Base-by-base conservation (phyloP, 805 yeast species). In the Kodamaea fukazawae region DNA sequence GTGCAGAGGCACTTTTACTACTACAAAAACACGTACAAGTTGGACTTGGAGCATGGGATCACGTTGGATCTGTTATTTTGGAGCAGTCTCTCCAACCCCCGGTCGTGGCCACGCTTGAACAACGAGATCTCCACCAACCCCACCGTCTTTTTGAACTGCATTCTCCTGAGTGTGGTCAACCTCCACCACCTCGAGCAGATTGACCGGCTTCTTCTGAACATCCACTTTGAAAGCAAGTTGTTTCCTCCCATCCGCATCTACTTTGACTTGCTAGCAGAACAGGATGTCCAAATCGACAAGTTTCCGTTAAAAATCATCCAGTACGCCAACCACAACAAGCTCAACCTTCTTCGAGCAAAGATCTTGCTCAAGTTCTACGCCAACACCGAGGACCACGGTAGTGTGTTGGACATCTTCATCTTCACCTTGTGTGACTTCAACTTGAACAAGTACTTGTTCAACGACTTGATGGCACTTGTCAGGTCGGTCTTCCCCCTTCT, bases 381-480 rank as follows among this genome's bases (percentile, higher is more conserved):
- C 2, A 16, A 29, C 11, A 13, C 22, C 15, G 17, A 32, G 8
- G 28, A 29, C 6, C 30, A 15, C 1, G 8, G 23, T 8, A 20
- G 23, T 20, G 23, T 48, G 4, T 23, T 49, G 9, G 44, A 36
- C 13, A 29, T 42, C 41, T 48, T 57, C 18, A 35, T 48, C 9
- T 43, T 50, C 28, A 30, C 55, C 1, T 43, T 56, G 15, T 50
- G 58, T 13, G 72, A 67, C 46, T 63, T 51, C 40, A 59, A 59
- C 44, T 43, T 55, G 25, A 56, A 55, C 38, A 47, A 50, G 34
- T n/a, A 38, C 20, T 54, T 48, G 13, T 43, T 32, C 14, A 23
- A 15, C 3, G 33, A 32, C 3, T 34, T 61, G 33, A 27, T 40
- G 9, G 40, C 41, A 7, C 50, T 59, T 36, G 39, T 55, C 6